Percentiles rank a stretch among this genome's conserved stretches.
These are phyloP conservation scores for Pseudoneurospora amorphoporcata DNA, from an alignment of 495 filamentous ascomycete genomes.

Conservation along the genomic window DNA sequence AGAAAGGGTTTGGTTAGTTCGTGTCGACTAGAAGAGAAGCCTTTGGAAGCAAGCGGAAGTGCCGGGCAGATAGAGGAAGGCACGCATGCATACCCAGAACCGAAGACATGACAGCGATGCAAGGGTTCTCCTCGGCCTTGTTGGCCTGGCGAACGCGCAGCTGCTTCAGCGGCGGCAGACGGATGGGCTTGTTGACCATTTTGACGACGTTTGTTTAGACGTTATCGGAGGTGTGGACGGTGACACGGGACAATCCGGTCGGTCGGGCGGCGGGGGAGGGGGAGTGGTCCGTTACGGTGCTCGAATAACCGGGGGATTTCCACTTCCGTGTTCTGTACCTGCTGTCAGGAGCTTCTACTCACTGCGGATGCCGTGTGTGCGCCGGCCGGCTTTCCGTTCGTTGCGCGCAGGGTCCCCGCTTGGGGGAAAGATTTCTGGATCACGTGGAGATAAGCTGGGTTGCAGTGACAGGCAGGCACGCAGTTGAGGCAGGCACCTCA, in stretches of 20 bases:
- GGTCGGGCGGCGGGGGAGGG: not conserved
- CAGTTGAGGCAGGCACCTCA: not conserved
- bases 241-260: conserved; percentile 9
- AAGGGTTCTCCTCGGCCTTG: conserved; percentile 63
- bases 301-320: not conserved
- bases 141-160: conserved; percentile 81
- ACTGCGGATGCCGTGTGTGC: not conserved
- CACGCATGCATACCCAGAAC: conserved; percentile 62
- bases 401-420: not conserved
- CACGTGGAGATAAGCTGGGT: conserved; percentile 21
- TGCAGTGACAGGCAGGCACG: not conserved
- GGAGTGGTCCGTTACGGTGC: not conserved
- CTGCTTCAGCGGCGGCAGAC: conserved; percentile 75
- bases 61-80: not conserved
- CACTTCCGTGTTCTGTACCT: not conserved
- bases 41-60: not conserved
- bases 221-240: not conserved
- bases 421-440: conserved; percentile 8
- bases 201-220: not conserved
- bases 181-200: conserved; percentile 45
- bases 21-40: not conserved
- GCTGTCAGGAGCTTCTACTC: not conserved
- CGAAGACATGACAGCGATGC: conserved; percentile 75
- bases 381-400: not conserved
- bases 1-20: not conserved